A percentile compares a stretch with the other conserved stretches of the same genome.
Evolutionary conservation across 108 stramenopile genomes (phyloP).

Genomic region (Pseudonitzschia multiseries): DNA sequence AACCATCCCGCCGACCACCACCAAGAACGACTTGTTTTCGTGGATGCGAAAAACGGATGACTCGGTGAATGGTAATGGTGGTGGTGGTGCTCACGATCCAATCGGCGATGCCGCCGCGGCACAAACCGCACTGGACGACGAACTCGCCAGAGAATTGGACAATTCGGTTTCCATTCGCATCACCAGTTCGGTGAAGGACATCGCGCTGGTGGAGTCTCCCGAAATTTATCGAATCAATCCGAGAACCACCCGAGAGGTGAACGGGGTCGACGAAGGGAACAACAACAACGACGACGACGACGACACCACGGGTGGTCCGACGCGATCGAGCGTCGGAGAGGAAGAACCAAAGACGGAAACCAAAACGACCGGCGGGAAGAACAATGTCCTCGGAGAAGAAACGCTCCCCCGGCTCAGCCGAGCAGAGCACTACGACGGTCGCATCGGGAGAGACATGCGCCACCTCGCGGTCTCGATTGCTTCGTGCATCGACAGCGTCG

Average conservation of each 20-base stretch:
- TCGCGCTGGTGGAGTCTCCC: conserved; percentile 16
- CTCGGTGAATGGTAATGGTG: not conserved
- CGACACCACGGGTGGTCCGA: not conserved
- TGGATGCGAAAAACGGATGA: not conserved
- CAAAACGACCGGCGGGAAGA: not conserved
- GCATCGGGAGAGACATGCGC: conserved; percentile 69
- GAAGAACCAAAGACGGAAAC: not conserved
- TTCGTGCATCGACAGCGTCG: conserved; percentile 53
- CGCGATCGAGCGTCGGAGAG: not conserved
- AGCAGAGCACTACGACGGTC: conserved; percentile 60
- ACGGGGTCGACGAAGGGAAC: not conserved
- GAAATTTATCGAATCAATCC: conserved; percentile 2
- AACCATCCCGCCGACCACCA: not conserved
- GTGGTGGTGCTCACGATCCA: not conserved
- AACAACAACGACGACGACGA: not conserved
- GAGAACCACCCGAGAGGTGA: too few relatives aligned
- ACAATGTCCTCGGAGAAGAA: not conserved
- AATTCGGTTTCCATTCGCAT: conserved; percentile 29
- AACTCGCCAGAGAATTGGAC: conserved; percentile 41
- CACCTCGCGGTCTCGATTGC: conserved; percentile 65
- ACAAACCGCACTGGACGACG: conserved; percentile 13
- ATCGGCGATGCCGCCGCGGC: not conserved
- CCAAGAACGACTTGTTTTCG: not conserved
- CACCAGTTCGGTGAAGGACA: conserved; percentile 17
- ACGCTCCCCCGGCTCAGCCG: conserved; percentile 39